Conservation (phyloP, 805 yeast species). For the Starmerella tilneyi region DNA sequence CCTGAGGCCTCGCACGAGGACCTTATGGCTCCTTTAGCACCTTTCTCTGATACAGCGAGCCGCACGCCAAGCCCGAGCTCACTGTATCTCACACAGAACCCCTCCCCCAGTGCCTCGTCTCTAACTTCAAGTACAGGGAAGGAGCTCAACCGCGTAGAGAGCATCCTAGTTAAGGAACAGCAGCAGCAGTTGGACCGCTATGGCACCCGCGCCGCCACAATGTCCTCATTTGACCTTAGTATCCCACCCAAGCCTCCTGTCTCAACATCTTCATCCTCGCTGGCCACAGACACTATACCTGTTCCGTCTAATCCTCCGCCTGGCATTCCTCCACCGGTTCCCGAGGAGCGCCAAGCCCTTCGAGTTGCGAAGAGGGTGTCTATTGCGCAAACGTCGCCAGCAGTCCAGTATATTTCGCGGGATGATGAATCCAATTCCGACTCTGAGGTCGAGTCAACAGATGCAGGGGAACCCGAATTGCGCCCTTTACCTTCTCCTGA, state of each 20-base stretch:
- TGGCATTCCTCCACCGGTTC: conserved; percentile 3
- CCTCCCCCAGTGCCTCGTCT: conserved; percentile 11
- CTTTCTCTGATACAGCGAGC: conserved; percentile 4
- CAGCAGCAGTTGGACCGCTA: conserved; percentile 16
- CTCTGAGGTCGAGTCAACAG: background rate
- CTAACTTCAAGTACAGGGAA: background rate
- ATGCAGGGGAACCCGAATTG: background rate
- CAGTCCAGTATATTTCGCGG: conserved; percentile 2
- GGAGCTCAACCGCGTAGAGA: conserved; percentile 7
- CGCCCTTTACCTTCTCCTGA: background rate
- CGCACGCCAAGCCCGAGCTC: conserved; percentile 21
- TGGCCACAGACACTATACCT: background rate
- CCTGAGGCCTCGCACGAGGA: background rate
- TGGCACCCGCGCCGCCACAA: conserved; percentile 14
- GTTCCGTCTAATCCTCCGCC: background rate
- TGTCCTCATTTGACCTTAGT: conserved; percentile 6
- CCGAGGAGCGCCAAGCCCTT: background rate
- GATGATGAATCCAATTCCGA: background rate
- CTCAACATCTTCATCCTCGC: conserved; percentile 2
- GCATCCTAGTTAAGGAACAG: conserved; percentile 18
- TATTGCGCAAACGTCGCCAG: conserved; percentile 1
- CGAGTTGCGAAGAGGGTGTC: conserved; percentile 4
- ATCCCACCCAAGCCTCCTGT: conserved; percentile 12
- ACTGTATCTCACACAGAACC: conserved; percentile 13
- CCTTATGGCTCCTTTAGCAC: background rate